Conservation (phyloP, 106 monocot genomes). For the Dendrobium nobile region DNA sequence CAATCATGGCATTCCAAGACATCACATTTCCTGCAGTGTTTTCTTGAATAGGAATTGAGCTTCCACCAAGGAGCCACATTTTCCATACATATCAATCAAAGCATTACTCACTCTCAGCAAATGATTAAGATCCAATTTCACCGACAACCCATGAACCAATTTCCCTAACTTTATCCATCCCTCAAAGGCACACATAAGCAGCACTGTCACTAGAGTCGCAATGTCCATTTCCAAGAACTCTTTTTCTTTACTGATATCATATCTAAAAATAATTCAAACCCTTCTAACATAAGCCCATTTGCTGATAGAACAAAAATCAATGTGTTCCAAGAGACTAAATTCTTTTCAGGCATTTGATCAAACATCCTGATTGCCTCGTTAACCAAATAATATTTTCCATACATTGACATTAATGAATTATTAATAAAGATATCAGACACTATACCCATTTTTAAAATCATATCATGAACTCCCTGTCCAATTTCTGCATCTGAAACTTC, state of each 20-base stretch:
- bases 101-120: slow-evolving; percentile 46
- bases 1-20: slow-evolving; percentile 28
- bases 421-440: slow-evolving; percentile 27
- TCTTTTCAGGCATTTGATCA: too few relatives aligned
- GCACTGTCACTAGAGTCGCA: slow-evolving; percentile 42
- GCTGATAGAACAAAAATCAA: slow-evolving; percentile 23
- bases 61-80: slow-evolving; percentile 37
- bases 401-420: slow-evolving; percentile 59
- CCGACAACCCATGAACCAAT: slow-evolving; percentile 37
- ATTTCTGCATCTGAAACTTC: slow-evolving; percentile 13
- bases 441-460: slow-evolving; percentile 33
- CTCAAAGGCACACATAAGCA: slow-evolving; percentile 38
- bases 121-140: slow-evolving; percentile 28
- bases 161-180: slow-evolving; percentile 54
- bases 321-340: slow-evolving; percentile 38
- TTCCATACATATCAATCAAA: slow-evolving; percentile 55
- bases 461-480: slow-evolving; percentile 37
- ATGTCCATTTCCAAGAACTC: slow-evolving; percentile 23
- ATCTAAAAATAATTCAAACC: slow-evolving; percentile 27
- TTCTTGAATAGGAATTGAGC: slow-evolving; percentile 29
- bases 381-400: slow-evolving; percentile 36
- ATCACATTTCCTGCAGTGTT: slow-evolving; percentile 23
- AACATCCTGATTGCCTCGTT: slow-evolving; percentile 16
- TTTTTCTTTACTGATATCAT: slow-evolving; percentile 21
- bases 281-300: slow-evolving; percentile 22